Base-by-base conservation (phyloP, 495 filamentous ascomycete genomes). In the Aspergillus baeticus region DNA sequence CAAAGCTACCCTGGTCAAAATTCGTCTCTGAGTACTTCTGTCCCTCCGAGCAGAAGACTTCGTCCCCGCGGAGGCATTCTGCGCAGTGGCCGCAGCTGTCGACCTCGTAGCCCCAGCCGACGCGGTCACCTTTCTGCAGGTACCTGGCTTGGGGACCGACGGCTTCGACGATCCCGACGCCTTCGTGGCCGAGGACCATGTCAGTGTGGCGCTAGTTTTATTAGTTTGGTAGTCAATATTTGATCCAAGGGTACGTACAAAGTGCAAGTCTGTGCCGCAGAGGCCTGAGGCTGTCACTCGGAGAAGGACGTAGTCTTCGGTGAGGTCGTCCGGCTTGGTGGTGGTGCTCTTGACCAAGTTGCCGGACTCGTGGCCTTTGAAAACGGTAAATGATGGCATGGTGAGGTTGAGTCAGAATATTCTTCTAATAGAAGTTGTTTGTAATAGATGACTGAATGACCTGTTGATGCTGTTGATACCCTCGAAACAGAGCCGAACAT, bases 131-230 rank as follows among this genome's bases (percentile, higher is more conserved):
- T 15, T 57, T 42, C 49, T 60, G 54, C 6, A 62, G 44, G 46
- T 34, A 22, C 6, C 39, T 50, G 1, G 39, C 22, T 10, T 15
- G 35, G 3, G 61, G 54, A 2, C 57, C 61, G 6, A 59, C 34
- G 5, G 31, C 38, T 31, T 60, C 54, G 8, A 63, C 54, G 18
- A 63, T 51, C 1, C 61, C 61, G 22, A 63, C 45, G 11, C 61
- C 61, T 35, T 63, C 61, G 31, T 63, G 61, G 22, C 61, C 61
- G 34, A 63, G 54, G 13, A 58, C 61, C 44, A 58, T 57, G 42
- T 54, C 33, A 5, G 44, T 17, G 5, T 44, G 2, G 20, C 34
- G 33, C 56, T 59, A 22, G n/a, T 2, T 13, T 34, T n/a, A 23
- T 17, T 20, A 26, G 6, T 5, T 26, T 17, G 23, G 10, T 6